Evolutionary conservation across 805 yeast species (phyloP), one percentile per base, ranked within the genome.

Genomic region (Starmera quercuum): DNA sequence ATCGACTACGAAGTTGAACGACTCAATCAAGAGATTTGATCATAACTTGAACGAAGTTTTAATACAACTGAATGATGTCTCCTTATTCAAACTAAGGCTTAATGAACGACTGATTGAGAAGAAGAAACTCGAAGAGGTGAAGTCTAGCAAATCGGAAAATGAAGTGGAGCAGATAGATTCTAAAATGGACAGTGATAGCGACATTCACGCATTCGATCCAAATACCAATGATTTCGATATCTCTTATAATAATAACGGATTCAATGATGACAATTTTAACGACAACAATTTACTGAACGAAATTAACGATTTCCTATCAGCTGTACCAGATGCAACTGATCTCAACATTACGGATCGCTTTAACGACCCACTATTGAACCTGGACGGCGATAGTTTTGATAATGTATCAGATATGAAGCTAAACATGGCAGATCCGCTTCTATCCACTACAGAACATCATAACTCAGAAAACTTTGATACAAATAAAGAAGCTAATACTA

Each of bases 281-380:
- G 40, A 42, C 12, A 41, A 34, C 29, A 41, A 45, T 5, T 44
- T 52, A 6, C 29, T 52, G n/a, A 45, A 47, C n/a, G 56, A 52
- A 26, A 41, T 52, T 17, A 49, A 49, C 25, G 47, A 49, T 14
- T 52, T 52, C 26, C 33, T 52, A 14, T 41, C 53, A 7, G 43
- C 46, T 8, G 51, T 51, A 4, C 53, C 56, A 23, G 66, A 59
- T 33, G 45, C 53, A 25, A 38, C 47, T 6, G 62, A 54, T 14
- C 37, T 54, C 23, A 52, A 46, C 18, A 42, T 56, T 35, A 21
- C 34, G 31, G 42, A 41, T n/a, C 45, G 44, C 12, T 48, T 41
- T 26, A 11, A 45, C 44, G 32, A 44, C 39, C 12, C 46, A 37
- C 24, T 49, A 30, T 16, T 51, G 23, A 47, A 46, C 44, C 48